phyloP scores from a whole-genome alignment of 176 grass and related monocot genomes.

The Avena atlantica region DNA sequence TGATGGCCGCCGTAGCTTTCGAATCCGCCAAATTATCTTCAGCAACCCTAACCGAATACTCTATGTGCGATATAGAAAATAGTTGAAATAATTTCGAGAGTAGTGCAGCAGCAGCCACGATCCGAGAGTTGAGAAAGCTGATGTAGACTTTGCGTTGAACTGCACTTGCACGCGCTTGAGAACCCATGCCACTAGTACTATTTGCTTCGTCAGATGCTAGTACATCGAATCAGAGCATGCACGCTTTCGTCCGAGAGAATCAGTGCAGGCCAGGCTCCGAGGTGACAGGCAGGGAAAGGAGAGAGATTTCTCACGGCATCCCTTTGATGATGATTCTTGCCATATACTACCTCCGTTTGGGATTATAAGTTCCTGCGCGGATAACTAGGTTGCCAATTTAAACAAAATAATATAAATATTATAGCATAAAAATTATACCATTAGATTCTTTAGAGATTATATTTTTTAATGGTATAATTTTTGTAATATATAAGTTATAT shows the following conservation, averaged over 20 bases:
- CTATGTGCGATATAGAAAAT: not conserved
- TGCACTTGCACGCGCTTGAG: not conserved
- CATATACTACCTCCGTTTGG: no score
- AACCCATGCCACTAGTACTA: not conserved
- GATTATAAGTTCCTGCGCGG: no score
- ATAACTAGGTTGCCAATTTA: no score
- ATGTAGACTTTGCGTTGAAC: not conserved
- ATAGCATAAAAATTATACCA: no score
- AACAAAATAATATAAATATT: no score
- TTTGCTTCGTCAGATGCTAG: not conserved
- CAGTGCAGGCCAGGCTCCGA: not conserved
- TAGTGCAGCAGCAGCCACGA: constrained; percentile 5
- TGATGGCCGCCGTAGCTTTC: not conserved
- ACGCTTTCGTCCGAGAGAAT: not conserved
- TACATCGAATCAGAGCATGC: not conserved
- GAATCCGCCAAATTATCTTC: constrained; percentile 15
- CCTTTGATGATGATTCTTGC: not conserved
- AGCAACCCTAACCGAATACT: constrained; percentile 17
- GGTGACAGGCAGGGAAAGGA: not conserved
- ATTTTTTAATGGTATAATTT: no score
- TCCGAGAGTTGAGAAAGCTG: not conserved
- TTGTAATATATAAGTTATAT: no score
- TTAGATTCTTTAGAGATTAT: no score
- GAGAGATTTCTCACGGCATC: constrained; percentile 15
- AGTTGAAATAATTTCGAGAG: not conserved